Percentiles rank a stretch among this genome's conserved stretches.
phyloP scores from a whole-genome alignment of 2,329 filamentous ascomycete species.

The Teratosphaeria nubilosa region DNA sequence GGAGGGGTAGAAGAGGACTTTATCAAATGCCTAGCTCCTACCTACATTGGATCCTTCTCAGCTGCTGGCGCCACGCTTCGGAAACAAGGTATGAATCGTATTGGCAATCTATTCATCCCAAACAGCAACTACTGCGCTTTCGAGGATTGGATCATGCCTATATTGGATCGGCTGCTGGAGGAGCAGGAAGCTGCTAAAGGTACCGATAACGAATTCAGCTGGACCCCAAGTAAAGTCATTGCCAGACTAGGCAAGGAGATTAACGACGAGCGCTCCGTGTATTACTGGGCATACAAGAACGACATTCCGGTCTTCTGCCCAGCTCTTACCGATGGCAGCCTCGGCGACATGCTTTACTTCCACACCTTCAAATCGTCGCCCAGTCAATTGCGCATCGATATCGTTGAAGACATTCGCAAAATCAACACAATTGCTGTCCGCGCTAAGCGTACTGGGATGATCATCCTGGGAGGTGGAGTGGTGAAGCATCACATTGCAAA shows the following conservation, averaged over 20 bases:
- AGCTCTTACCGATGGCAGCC: slow-evolving; percentile 83
- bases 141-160: slow-evolving; percentile 94
- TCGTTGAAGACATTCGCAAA: slow-evolving; percentile 83
- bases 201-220: slow-evolving; percentile 60
- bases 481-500: slow-evolving; percentile 99
- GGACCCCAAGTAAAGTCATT: slow-evolving; percentile 92
- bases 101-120: slow-evolving; percentile 89
- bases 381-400: slow-evolving; percentile 70
- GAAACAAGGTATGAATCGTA: slow-evolving; percentile 80
- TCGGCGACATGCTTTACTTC: slow-evolving; percentile 98
- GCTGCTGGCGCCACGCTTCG: slow-evolving; percentile 68
- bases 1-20: slow-evolving; percentile 95
- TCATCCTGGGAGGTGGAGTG: slow-evolving; percentile 87
- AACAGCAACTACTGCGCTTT: slow-evolving; percentile 97
- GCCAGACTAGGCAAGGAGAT: slow-evolving; percentile 85
- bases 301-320: slow-evolving; percentile 95
- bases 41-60: slow-evolving; percentile 81
- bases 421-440: slow-evolving; percentile 88
- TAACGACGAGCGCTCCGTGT: slow-evolving; percentile 81
- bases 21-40: slow-evolving; percentile 93
- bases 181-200: slow-evolving; percentile 70
- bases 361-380: slow-evolving; percentile 90
- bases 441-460: slow-evolving; percentile 84
- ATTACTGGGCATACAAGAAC: slow-evolving; percentile 97
- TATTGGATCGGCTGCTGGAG: slow-evolving; percentile 85